phyloP scores from a whole-genome alignment of 192 early-diverging fungal genomes.

The Spizellomyces punctatus region DNA sequence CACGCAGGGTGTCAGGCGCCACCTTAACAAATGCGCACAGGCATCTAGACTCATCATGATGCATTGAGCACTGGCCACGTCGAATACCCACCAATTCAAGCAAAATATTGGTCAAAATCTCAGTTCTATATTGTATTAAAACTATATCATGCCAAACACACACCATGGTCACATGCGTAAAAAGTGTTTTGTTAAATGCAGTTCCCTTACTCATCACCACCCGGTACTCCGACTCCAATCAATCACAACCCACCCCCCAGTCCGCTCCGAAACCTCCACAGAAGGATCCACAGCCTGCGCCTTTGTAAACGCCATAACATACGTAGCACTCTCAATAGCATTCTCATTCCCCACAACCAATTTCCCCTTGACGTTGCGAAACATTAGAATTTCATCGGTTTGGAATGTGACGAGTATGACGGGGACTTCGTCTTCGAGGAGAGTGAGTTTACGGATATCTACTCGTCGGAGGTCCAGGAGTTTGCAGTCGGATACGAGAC shows the following conservation, averaged over 20 bases:
- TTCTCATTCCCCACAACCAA: conserved; percentile 83
- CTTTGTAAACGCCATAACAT: conserved; percentile 90
- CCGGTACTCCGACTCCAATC: conserved; percentile 53
- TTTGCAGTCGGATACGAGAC: conserved; percentile 90
- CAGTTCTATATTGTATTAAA: too few species aligned
- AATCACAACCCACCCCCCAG: conserved; percentile 91
- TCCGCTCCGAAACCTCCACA: conserved; percentile 76
- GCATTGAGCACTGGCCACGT: too few species aligned
- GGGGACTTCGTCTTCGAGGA: conserved; percentile 92
- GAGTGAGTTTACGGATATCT: conserved; percentile 84
- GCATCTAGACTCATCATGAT: too few species aligned
- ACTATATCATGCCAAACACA: too few species aligned
- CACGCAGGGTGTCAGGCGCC: too few species aligned
- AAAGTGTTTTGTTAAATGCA: too few species aligned
- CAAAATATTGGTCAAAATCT: too few species aligned
- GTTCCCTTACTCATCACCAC: conserved; percentile 20
- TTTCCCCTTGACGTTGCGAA: conserved; percentile 87
- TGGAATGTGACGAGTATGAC: conserved; percentile 87
- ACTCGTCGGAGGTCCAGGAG: conserved; percentile 91
- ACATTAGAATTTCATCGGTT: conserved; percentile 92
- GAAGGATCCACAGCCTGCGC: conserved; percentile 67
- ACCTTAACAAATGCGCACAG: too few species aligned
- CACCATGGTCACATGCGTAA: background rate
- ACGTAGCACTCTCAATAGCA: conserved; percentile 82
- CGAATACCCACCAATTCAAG: too few species aligned